Percentiles rank a stretch among this genome's conserved stretches.
Conservation (phyloP, 2,329 filamentous ascomycete genomes). For the Fusarium cyanostomum region DNA sequence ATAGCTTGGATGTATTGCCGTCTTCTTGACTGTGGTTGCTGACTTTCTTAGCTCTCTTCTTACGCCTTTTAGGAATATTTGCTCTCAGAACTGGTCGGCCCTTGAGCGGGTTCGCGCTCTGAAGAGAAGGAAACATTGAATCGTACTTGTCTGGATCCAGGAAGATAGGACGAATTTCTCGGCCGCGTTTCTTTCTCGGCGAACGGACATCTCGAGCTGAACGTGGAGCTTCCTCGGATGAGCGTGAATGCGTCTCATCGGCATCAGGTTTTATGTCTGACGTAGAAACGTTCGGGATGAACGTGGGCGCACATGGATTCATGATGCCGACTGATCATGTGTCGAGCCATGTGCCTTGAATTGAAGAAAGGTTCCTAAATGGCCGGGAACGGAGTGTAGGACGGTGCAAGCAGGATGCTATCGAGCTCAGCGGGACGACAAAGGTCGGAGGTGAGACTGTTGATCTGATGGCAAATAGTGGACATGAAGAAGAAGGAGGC, state of each 20-base stretch:
- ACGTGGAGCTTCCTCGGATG: constrained; percentile 2
- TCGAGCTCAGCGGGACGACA: not conserved
- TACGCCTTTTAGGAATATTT: not conserved
- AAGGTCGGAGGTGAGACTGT: not conserved
- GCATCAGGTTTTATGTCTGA: constrained; percentile 5
- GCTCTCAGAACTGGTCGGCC: not conserved
- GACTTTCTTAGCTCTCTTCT: not conserved
- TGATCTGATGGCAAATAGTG: not conserved
- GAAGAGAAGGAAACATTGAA: constrained; percentile 38
- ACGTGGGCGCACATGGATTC: constrained; percentile 45
- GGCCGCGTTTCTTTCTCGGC: not conserved
- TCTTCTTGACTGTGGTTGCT: not conserved
- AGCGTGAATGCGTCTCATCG: not conserved
- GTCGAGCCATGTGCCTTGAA: not conserved
- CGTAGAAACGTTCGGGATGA: constrained; percentile 32
- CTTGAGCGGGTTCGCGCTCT: constrained; percentile 4
- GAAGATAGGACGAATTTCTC: constrained; percentile 1
- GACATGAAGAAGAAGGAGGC: not conserved
- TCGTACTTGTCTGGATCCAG: constrained; percentile 37
- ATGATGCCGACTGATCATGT: constrained; percentile 21
- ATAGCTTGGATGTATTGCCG: not conserved
- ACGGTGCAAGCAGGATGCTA: not conserved
- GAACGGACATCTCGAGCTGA: not conserved
- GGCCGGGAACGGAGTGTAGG: not conserved
- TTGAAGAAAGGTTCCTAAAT: not conserved